Evolutionary conservation across 2,329 filamentous ascomycete species (phyloP), one percentile per base, ranked within the genome.

Genomic region (Fusarium hainanense): DNA sequence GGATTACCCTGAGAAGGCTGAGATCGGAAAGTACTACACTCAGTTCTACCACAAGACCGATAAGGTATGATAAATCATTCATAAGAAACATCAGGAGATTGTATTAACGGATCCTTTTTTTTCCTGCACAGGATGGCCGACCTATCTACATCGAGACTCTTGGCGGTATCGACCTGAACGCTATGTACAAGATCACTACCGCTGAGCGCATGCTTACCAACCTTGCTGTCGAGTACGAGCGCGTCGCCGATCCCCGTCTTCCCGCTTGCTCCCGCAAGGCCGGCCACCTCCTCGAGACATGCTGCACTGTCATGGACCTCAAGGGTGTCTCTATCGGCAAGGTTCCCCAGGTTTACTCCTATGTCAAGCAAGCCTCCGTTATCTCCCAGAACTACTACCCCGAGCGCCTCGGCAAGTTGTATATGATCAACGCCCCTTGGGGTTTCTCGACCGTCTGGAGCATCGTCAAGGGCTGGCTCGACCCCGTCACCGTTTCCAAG

Each of bases 301-400:
- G 93, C 85, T 98, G 96, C 90, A 95, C 93, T 70, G 94, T 99
- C 83, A 96, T 98, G 91, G 96, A 99, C 82, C 88, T 98, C 80
- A 97, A 97, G 85, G 94, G 94, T 68, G 94, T 99, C 25, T 93
- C 93, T 63, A 83, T 98, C 74, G 87, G 86, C 79, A 96, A 92
- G 82, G 90, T 93, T 44, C 87, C 89, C 68, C 91, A 92, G 66
- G 95, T 98, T 62, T 97, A 97, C 85, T 87, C 89, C 57, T 98
- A 98, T 84, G 88, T 99, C 74, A 89, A 89, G 76, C 88, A 92
- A 79, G 94, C 93, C 47, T 96, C 93, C 34, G 90, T 85, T 79
- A 93, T 99, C 83, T 97, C 93, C 71, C 96, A 98, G 84, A 97
- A 98, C 88, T 97, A 98, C 89, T 99, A 99, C 84, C 96, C 96